Base-by-base conservation (phyloP, 2,329 filamentous ascomycete species). In the Beauveria pseudobassiana region DNA sequence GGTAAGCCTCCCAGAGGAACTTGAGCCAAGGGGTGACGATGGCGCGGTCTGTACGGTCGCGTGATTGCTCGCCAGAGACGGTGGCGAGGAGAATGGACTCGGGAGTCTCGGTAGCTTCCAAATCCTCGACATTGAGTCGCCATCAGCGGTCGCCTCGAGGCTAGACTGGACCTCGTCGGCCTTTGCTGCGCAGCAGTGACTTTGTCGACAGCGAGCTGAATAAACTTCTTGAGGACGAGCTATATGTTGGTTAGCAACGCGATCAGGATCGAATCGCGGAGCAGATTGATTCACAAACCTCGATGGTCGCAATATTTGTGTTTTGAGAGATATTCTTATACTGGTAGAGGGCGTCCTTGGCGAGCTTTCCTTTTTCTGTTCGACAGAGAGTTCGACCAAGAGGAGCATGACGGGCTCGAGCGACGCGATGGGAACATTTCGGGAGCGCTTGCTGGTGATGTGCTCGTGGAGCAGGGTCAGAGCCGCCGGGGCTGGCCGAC, bases 291-390 rank as follows among this genome's bases (percentile, higher is more conserved):
- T 60, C 18, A 71, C 75, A 49, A 79, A 91, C 89, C 86, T 98
- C 95, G 75, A 99, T 99, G 64, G 95, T 99, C 70, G 87, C 92
- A 68, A 99, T 92, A 74, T 98, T 98, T 69, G 93, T 96, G 80
- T 99, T 99, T 77, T 99, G 95, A 61, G 93, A 93, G 69, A 97
- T 98, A 77, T 99, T 99, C 84, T 99, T 99, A 85, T 99, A 99
- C 77, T 97, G 95, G 77, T 98, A 99, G 54, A 99, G 84, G 64
- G 95, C 95, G 80, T 99, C 95, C 84, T 99, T 99, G 76, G 93
- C 95, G 64, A 95, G 85, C 79, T 99, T 99, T 70, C 95, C 80
- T 98, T 99, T 80, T 95, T 92, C 71, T 97, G 87, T 73, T 98
- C 93, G 72, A 99, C 95, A 68, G 90, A 96, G 63, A 98, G 86